These are phyloP conservation scores for Tetrastigma voinierianum DNA, from an alignment of 164 flowering plant genomes.

Conservation along the genomic window DNA sequence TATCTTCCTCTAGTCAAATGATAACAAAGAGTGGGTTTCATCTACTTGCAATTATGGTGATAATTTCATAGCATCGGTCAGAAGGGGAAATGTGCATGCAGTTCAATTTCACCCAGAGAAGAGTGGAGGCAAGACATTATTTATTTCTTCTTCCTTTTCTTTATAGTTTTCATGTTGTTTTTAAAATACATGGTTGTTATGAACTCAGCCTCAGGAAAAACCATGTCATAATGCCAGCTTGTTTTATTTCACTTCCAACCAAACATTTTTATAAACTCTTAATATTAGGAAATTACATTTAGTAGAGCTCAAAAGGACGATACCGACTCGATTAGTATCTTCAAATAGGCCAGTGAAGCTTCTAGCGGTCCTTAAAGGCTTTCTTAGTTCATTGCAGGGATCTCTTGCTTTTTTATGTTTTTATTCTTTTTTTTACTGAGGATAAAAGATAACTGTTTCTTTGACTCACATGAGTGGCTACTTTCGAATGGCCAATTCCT, in stretches of 20 bases:
- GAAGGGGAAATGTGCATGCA: slow-evolving; percentile 90
- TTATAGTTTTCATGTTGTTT: neutral
- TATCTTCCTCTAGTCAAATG: slow-evolving; percentile 52
- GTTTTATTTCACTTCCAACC: neutral
- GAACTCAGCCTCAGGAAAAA: neutral
- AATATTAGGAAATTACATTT: neutral
- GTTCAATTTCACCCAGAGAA: slow-evolving; percentile 99
- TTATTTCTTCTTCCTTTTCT: neutral
- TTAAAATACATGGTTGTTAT: neutral
- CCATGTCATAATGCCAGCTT: neutral
- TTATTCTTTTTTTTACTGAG: no score
- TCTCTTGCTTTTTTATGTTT: no score
- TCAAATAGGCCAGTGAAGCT: neutral
- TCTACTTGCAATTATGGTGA: slow-evolving; percentile 93
- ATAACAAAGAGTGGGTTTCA: slow-evolving; percentile 87
- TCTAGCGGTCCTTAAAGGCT: neutral
- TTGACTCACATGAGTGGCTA: no score
- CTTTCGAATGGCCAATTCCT: no score
- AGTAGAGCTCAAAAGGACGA: neutral
- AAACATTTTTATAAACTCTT: neutral
- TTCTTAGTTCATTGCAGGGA: neutral
- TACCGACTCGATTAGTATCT: neutral
- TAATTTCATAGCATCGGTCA: slow-evolving; percentile 79
- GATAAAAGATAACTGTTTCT: no score
- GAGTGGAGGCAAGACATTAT: slow-evolving; percentile 78